Evolutionary conservation across 345 rosid genomes (phyloP).

Genomic region (Fremontodendron californicum): DNA sequence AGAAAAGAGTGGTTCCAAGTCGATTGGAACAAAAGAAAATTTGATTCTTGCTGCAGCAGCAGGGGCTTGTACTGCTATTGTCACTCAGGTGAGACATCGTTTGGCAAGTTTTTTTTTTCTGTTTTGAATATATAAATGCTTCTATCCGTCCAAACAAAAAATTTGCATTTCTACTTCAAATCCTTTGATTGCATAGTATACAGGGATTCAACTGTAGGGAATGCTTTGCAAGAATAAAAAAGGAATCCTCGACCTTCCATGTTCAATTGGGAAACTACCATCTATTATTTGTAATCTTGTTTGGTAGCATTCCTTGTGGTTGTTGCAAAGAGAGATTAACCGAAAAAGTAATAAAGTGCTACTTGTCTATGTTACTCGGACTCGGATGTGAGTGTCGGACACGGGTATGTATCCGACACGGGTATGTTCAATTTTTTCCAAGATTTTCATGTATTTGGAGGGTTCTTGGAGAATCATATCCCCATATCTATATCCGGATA

Average conservation of each 20-base stretch:
- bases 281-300: not conserved
- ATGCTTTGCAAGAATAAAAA: not conserved
- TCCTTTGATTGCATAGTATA: not conserved
- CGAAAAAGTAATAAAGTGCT: not conserved
- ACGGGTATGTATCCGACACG: no score
- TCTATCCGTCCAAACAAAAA: not conserved
- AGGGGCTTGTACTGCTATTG: constrained; percentile 73
- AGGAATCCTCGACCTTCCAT: not conserved
- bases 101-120: not conserved
- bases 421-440: no score
- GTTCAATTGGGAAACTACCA: no score
- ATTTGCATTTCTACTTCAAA: not conserved
- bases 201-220: not conserved
- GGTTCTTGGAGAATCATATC: no score
- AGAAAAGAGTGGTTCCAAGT: constrained; percentile 56
- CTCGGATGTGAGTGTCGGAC: no score
- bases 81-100: constrained; percentile 48
- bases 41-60: constrained; percentile 75
- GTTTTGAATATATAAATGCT: not conserved
- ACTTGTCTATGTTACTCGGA: no score
- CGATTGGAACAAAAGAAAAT: constrained; percentile 66
- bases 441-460: no score
- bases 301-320: not conserved
- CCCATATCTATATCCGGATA: no score
- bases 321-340: not conserved